phyloP scores from a whole-genome alignment of 441 rosid genomes.

The Eruca vesicaria region DNA sequence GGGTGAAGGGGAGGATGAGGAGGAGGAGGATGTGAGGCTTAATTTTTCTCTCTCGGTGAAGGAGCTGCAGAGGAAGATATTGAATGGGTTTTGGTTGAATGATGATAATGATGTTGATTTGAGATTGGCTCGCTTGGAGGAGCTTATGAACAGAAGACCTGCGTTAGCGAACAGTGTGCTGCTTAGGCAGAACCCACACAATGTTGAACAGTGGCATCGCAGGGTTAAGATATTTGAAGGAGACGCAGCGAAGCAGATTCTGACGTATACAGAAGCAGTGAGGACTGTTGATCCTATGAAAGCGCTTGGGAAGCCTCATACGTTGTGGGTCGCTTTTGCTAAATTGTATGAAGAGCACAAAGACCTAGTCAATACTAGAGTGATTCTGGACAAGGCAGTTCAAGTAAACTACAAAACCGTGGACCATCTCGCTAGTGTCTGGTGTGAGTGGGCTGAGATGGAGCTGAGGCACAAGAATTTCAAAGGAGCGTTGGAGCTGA shows the following conservation, averaged over 20 bases:
- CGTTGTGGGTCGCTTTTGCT: conserved; percentile 89
- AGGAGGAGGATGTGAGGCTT: conserved; percentile 51
- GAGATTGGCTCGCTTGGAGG: conserved; percentile 76
- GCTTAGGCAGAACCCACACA: conserved; percentile 92
- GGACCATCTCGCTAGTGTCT: conserved; percentile 85
- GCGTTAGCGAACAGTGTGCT: conserved; percentile 91
- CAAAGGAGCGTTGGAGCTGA: conserved; percentile 78
- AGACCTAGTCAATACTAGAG: conserved; percentile 82
- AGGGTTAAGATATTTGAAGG: conserved; percentile 86
- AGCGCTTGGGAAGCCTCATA: conserved; percentile 96
- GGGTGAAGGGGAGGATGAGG: conserved; percentile 48
- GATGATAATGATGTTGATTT: conserved; percentile 51
- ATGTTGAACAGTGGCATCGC: conserved; percentile 96
- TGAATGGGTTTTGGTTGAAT: background rate
- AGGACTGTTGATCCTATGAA: conserved; percentile 93
- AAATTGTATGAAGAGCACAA: conserved; percentile 81
- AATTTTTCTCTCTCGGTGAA: conserved; percentile 47
- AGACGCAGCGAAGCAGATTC: conserved; percentile 81
- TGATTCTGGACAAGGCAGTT: conserved; percentile 91
- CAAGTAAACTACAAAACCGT: conserved; percentile 86
- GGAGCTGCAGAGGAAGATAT: background rate
- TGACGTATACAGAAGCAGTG: conserved; percentile 93
- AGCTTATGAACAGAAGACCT: conserved; percentile 79
- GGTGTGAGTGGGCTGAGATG: conserved; percentile 99
- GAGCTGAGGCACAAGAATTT: conserved; percentile 82